These are phyloP conservation scores for Cornus controversa DNA, from an alignment of 148 eudicot species.

Conservation along the genomic window DNA sequence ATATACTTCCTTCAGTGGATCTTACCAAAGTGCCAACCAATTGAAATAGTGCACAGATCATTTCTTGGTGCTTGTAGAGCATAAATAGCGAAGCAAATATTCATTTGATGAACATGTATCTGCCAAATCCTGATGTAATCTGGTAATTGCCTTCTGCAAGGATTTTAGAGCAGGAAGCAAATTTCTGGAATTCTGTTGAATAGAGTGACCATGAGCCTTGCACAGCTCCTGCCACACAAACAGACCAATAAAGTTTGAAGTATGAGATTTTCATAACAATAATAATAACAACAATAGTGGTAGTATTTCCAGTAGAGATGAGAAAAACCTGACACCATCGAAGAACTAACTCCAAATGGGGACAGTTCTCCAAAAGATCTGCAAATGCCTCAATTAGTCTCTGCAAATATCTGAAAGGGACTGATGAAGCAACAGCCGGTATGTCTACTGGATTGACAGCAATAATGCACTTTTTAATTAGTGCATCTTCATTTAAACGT, in stretches of 20 bases:
- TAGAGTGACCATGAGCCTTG: constrained; percentile 75
- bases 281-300: background rate
- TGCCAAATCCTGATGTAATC: constrained; percentile 86
- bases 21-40: background rate
- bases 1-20: background rate
- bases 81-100: constrained; percentile 75
- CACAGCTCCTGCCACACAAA: constrained; percentile 68
- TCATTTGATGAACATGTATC: constrained; percentile 94
- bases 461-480: constrained; percentile 71
- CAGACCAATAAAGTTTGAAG: constrained; percentile 3
- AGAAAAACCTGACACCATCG: constrained; percentile 85
- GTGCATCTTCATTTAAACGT: constrained; percentile 76
- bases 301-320: background rate
- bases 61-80: constrained; percentile 53
- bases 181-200: constrained; percentile 74
- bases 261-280: background rate
- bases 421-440: constrained; percentile 71
- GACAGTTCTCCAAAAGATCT: constrained; percentile 78
- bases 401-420: constrained; percentile 76
- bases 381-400: constrained; percentile 83
- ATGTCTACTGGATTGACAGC: constrained; percentile 69
- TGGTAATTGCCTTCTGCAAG: constrained; percentile 83
- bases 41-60: constrained; percentile 18
- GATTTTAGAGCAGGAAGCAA: constrained; percentile 88
- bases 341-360: constrained; percentile 84